phyloP scores from a whole-genome alignment of 208 protist genomes.

The Porcisia hertigi region DNA sequence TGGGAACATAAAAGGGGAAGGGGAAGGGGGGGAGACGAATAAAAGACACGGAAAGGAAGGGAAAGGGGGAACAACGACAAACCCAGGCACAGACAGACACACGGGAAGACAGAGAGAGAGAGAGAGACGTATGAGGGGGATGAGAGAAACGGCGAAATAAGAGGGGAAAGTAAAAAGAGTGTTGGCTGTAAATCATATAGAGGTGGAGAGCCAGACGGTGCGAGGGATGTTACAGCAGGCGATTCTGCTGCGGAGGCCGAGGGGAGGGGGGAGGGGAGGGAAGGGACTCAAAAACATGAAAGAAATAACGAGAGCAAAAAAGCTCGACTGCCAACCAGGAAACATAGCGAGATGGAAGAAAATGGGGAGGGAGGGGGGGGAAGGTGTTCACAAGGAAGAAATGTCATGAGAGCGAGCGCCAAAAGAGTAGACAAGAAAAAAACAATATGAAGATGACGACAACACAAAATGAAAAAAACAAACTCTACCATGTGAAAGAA shows the following conservation, averaged over 20 bases:
- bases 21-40: background rate
- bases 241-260: background rate
- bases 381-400: background rate
- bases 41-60: background rate
- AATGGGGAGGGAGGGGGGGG: background rate
- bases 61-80: background rate
- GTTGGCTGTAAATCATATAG: background rate
- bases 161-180: background rate
- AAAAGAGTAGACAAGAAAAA: too few species aligned
- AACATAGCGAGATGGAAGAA: background rate
- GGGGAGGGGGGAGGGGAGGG: background rate
- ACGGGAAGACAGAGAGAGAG: background rate
- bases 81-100: too few species aligned
- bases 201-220: too few species aligned
- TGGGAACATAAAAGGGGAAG: background rate
- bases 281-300: background rate
- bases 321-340: background rate
- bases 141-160: background rate
- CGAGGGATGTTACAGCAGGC: too few species aligned
- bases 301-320: background rate
- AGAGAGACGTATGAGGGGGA: background rate
- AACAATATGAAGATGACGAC: background rate
- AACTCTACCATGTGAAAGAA: too few species aligned
- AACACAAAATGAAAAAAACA: background rate
- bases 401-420: background rate